phyloP scores from a whole-genome alignment of 1,284 basidiomycete species.

The Trichosporon faecale region DNA sequence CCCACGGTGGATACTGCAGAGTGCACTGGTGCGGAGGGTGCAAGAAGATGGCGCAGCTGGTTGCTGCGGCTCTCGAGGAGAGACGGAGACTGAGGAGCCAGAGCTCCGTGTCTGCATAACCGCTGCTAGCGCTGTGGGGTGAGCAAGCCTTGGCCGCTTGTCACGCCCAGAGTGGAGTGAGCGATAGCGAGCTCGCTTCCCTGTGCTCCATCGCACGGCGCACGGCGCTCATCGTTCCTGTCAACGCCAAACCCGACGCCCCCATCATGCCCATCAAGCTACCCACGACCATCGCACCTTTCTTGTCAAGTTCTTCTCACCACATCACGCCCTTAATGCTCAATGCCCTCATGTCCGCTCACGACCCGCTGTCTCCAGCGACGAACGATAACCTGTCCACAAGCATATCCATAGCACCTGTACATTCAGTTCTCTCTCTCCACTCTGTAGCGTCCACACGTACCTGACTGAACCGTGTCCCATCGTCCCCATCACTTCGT shows the following conservation, averaged over 20 bases:
- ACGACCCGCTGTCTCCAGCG: neutral
- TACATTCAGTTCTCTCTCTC: neutral
- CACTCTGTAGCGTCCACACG: neutral
- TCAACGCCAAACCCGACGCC: neutral
- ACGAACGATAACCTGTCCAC: neutral
- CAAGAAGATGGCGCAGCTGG: conserved; percentile 8
- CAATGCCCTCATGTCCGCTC: neutral
- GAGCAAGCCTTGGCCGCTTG: neutral
- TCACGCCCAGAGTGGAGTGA: too few relatives aligned
- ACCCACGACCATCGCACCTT: too few relatives aligned
- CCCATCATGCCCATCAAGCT: neutral
- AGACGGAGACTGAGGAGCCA: neutral
- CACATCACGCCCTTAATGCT: neutral
- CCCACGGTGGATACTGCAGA: conserved; percentile 4
- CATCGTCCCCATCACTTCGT: neutral
- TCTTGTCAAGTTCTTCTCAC: too few relatives aligned
- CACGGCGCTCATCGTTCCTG: neutral
- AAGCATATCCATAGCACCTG: neutral
- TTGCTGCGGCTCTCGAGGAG: neutral
- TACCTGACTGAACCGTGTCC: neutral
- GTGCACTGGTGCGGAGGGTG: conserved; percentile 12
- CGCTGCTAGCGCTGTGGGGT: neutral
- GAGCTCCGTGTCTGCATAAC: neutral
- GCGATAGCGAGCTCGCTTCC: conserved; percentile 3
- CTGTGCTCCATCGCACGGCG: neutral